Percentiles rank a stretch among this genome's conserved stretches.
phyloP scores from a whole-genome alignment of 495 filamentous ascomycete genomes.

The Hyaloscypha variabilis region DNA sequence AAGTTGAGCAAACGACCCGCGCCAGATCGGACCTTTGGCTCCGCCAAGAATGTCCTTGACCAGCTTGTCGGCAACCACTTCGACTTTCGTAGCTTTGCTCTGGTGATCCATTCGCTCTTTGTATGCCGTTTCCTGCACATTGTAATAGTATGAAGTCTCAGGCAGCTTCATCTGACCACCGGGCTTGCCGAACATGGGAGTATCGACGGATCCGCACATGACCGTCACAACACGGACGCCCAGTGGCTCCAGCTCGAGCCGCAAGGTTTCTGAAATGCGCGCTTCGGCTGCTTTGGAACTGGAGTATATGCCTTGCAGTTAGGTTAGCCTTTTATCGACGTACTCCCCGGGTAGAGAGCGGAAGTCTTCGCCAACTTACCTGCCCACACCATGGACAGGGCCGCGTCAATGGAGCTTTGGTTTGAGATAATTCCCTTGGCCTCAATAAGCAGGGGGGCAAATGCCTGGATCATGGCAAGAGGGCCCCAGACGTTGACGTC shows the following conservation, averaged over 20 bases:
- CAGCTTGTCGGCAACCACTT: conserved; percentile 1
- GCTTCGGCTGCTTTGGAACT: background rate
- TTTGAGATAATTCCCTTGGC: background rate
- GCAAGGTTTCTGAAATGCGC: background rate
- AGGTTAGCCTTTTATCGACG: background rate
- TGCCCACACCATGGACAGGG: background rate
- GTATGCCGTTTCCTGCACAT: background rate
- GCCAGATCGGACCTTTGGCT: background rate
- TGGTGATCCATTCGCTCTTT: conserved; percentile 9
- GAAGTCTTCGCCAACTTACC: background rate
- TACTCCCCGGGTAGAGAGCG: background rate
- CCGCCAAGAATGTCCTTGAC: conserved; percentile 6
- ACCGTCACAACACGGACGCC: background rate
- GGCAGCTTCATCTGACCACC: conserved; percentile 1
- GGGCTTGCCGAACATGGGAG: conserved; percentile 2
- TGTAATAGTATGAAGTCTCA: conserved; percentile 1
- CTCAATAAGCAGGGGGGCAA: background rate
- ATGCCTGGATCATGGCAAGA: background rate
- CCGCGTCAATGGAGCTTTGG: background rate
- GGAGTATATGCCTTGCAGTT: background rate
- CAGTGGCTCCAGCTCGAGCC: background rate
- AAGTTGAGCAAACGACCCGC: conserved; percentile 1
- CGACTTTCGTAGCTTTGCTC: conserved; percentile 1
- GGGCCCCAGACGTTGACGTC: background rate
- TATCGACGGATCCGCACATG: background rate